Conservation (phyloP, 2,329 filamentous ascomycete species). For the Rhynchosporium graminicola region DNA sequence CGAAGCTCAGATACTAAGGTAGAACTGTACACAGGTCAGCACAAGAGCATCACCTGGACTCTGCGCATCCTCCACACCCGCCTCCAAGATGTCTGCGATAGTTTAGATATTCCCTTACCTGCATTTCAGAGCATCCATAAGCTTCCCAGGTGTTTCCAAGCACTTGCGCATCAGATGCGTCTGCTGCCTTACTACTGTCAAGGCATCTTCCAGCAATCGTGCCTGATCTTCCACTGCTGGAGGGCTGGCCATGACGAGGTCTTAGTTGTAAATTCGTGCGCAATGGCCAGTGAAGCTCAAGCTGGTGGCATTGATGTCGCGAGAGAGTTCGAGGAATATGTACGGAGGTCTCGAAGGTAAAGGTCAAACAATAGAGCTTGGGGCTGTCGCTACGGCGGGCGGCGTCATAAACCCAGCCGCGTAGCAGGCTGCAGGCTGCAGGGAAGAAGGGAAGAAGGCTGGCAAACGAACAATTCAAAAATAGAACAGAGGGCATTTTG, state of each 20-base stretch:
- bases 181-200: slow-evolving; percentile 95
- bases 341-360: slow-evolving; percentile 17
- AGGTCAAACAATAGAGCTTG: slow-evolving; percentile 13
- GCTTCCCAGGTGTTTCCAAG: slow-evolving; percentile 93
- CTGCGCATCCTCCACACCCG: slow-evolving; percentile 20
- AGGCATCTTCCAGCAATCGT: slow-evolving; percentile 93
- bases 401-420: slow-evolving; percentile 25
- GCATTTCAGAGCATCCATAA: slow-evolving; percentile 99
- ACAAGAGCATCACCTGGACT: slow-evolving; percentile 26
- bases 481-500: background rate
- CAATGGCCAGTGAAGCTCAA: slow-evolving; percentile 34
- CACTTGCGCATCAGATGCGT: slow-evolving; percentile 97
- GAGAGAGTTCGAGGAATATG: slow-evolving; percentile 23
- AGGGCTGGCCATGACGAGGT: slow-evolving; percentile 51
- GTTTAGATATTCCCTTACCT: slow-evolving; percentile 63
- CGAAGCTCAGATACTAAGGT: slow-evolving; percentile 98
- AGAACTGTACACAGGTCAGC: slow-evolving; percentile 61
- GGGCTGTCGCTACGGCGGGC: slow-evolving; percentile 26
- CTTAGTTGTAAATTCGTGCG: slow-evolving; percentile 29
- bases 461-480: background rate
- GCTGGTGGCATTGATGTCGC: slow-evolving; percentile 33
- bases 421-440: slow-evolving; percentile 14
- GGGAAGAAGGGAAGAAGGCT: slow-evolving; percentile 9
- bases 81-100: slow-evolving; percentile 15
- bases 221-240: slow-evolving; percentile 77